These are phyloP conservation scores for Combretum micranthum DNA, from an alignment of 345 rosid species.

Conservation along the genomic window DNA sequence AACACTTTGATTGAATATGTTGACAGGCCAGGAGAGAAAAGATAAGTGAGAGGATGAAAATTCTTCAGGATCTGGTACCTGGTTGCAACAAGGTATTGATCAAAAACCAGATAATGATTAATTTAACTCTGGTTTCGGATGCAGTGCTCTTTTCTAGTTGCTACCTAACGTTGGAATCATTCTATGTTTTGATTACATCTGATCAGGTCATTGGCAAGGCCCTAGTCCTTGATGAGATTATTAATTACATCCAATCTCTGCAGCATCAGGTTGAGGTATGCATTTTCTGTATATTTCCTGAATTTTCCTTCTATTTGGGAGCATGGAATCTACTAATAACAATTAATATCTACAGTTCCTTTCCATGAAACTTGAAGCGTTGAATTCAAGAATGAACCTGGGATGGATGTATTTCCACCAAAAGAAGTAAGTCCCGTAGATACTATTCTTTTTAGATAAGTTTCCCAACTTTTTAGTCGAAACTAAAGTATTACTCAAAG, in stretches of 20 bases:
- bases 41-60: conserved; percentile 88
- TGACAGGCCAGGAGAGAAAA: conserved; percentile 89
- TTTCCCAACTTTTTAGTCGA: too few relatives aligned
- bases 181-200: background rate
- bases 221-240: conserved; percentile 82
- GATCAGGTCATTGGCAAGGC: conserved; percentile 88
- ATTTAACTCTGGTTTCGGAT: background rate
- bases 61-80: conserved; percentile 87
- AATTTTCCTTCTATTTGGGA: background rate
- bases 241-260: conserved; percentile 83
- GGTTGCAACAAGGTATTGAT: conserved; percentile 76
- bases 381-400: conserved; percentile 59
- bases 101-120: background rate
- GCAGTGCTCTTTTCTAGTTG: background rate
- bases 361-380: conserved; percentile 92
- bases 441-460: background rate
- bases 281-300: conserved; percentile 1
- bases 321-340: conserved; percentile 7
- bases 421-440: conserved; percentile 45
- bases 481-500: too few relatives aligned
- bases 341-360: conserved; percentile 52
- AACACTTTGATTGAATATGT: conserved; percentile 16
- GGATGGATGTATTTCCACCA: conserved; percentile 57
- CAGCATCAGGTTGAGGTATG: conserved; percentile 88
- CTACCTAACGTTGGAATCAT: too few relatives aligned